Evolutionary conservation across 169 alveolate species (phyloP), one percentile per base, ranked within the genome.

Genomic region (Eimeria necatrix): DNA sequence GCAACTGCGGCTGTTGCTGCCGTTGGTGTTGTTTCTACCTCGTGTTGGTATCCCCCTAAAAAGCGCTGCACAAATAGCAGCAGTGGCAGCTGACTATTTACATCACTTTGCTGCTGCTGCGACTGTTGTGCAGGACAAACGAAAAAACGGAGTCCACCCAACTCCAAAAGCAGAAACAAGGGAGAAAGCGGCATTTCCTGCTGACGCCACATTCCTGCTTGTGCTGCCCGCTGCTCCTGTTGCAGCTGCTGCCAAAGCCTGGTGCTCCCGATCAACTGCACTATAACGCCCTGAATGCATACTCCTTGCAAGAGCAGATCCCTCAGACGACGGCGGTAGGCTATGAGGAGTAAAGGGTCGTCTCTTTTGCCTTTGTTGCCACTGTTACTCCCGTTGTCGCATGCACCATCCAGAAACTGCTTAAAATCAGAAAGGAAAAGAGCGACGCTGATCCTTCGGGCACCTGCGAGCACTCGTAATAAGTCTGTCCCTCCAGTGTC

Each of bases 201-300:
- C 60, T 46, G 64, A 26, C 80, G 48, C 64, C 73, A 76, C 4
- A 91, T 76, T 3, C 71, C 95, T 61, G 83, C 90, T 53, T 26
- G 84, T 49, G 95, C 95, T 8, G 90, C 95, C 73, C 84, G 88
- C 70, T 83, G 88, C 70, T 91, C 87, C 70, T 53, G 84, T n/a
- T 91, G 95, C 83, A 91, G 95, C 49, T 76, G 78, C 70, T 70
- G 46, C 95, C 95, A 91, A 48, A 41, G 64, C 68, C 68, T 83
- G 32, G 41, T 71, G 32, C 64, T 51, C 24, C 59, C n/a, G 26
- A 91, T 59, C 7, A 74, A 61, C 80, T 76, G 95, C 41, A 91
- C n/a, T 46, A 71, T 56, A 41, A 91, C 83, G 53, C 95, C 95
- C 90, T 91, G 95, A 7, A 91, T 56, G 61, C 84, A 81, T 18